Evolutionary conservation across 1,139 yeast species (phyloP).

Genomic region (Yamadazyma oceani): DNA sequence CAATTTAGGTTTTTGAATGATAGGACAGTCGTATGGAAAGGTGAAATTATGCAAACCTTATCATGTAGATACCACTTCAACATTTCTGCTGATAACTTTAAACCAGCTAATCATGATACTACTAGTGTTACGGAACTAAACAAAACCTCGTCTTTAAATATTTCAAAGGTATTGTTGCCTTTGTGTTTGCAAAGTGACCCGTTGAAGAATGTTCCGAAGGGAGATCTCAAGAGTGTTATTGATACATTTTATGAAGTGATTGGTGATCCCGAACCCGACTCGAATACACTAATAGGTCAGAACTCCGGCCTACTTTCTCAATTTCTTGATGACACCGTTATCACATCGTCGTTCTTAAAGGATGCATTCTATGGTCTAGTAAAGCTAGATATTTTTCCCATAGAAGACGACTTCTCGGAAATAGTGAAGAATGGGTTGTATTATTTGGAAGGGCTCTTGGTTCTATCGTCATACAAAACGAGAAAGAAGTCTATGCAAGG

Average conservation of each 20-base stretch:
- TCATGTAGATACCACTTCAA: slow-evolving; percentile 75
- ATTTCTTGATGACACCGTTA: slow-evolving; percentile 48
- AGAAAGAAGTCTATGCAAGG: slow-evolving; percentile 78
- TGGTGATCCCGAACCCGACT: slow-evolving; percentile 60
- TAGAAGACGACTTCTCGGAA: slow-evolving; percentile 11
- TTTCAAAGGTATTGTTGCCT: slow-evolving; percentile 63
- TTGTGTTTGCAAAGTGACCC: slow-evolving; percentile 64
- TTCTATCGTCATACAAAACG: slow-evolving; percentile 62
- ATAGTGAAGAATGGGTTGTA: slow-evolving; percentile 57
- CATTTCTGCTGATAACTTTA: slow-evolving; percentile 56
- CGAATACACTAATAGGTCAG: slow-evolving; percentile 32
- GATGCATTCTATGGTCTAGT: slow-evolving; percentile 60
- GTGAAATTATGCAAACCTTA: slow-evolving; percentile 69
- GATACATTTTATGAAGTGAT: slow-evolving; percentile 73
- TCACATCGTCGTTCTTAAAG: slow-evolving; percentile 52
- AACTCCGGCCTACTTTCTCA: slow-evolving; percentile 48
- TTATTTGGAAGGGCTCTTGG: slow-evolving; percentile 68
- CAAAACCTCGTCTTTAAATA: slow-evolving; percentile 48
- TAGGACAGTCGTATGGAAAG: slow-evolving; percentile 37
- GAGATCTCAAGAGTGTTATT: slow-evolving; percentile 68
- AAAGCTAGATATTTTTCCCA: slow-evolving; percentile 21
- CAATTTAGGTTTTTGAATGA: slow-evolving; percentile 53
- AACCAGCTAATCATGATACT: slow-evolving; percentile 70
- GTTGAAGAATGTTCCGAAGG: slow-evolving; percentile 53
- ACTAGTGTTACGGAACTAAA: slow-evolving; percentile 37